Conservation (phyloP, 495 filamentous ascomycete species). For the Aspergillus bertholletiae region DNA sequence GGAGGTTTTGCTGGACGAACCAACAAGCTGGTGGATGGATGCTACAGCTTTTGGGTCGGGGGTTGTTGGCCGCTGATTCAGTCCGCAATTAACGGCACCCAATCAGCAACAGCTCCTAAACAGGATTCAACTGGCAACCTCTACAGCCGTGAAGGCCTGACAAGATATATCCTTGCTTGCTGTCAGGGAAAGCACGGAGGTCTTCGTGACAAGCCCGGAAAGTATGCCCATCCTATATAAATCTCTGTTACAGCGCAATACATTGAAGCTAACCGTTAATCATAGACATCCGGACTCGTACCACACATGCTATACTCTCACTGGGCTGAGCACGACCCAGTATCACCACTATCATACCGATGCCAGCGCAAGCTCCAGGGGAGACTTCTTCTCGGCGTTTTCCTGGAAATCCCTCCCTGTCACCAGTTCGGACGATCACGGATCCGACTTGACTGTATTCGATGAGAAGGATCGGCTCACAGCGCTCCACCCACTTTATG, state of each 20-base stretch:
- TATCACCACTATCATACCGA: conserved; percentile 64
- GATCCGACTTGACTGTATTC: conserved; percentile 32
- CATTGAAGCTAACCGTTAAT: conserved; percentile 14
- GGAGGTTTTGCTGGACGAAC: conserved; percentile 89
- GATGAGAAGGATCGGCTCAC: conserved; percentile 46
- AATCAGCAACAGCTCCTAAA: conserved; percentile 17
- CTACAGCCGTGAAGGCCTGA: conserved; percentile 81
- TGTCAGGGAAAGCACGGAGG: conserved; percentile 79
- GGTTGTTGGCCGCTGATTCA: conserved; percentile 89
- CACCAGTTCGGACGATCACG: conserved; percentile 44
- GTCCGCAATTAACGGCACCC: conserved; percentile 62
- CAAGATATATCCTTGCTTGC: conserved; percentile 83
- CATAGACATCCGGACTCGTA: conserved; percentile 76
- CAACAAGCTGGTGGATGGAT: conserved; percentile 98
- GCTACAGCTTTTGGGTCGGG: conserved; percentile 97
- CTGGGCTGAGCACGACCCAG: conserved; percentile 79
- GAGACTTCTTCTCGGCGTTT: conserved; percentile 52
- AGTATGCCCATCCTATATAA: conserved; percentile 49
- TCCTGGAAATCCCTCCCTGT: conserved; percentile 58
- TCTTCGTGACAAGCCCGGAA: conserved; percentile 87
- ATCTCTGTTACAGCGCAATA: background rate
- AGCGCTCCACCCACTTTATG: conserved; percentile 78
- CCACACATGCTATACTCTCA: conserved; percentile 86
- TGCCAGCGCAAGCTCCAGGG: conserved; percentile 28
- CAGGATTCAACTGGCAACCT: conserved; percentile 41